These are phyloP conservation scores for Marasmius tenuissimus DNA, from an alignment of 1,284 basidiomycete genomes.

Conservation along the genomic window DNA sequence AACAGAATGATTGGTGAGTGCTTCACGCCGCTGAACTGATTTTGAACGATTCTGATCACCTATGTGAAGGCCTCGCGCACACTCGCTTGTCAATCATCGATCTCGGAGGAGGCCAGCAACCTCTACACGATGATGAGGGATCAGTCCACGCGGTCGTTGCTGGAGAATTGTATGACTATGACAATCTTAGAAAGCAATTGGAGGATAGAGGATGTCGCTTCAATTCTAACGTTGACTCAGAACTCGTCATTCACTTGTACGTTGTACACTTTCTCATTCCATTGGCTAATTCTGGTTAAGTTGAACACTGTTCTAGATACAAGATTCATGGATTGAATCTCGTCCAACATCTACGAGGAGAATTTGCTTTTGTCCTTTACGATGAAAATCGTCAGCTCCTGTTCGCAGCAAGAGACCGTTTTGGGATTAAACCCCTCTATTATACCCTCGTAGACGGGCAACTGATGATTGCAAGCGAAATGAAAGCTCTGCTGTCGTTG, in stretches of 20 bases:
- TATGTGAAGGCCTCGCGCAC: slow-evolving; percentile 16
- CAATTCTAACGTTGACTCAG: slow-evolving; percentile 19
- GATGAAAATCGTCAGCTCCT: slow-evolving; percentile 15
- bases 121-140: slow-evolving; percentile 17
- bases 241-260: slow-evolving; percentile 17
- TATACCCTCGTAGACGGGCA: slow-evolving; percentile 19
- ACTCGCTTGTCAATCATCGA: slow-evolving; percentile 22
- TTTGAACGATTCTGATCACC: neutral
- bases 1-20: slow-evolving; percentile 6
- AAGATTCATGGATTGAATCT: slow-evolving; percentile 13
- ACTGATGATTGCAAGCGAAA: slow-evolving; percentile 21
- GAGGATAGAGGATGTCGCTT: slow-evolving; percentile 16
- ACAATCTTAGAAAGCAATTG: slow-evolving; percentile 17
- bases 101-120: slow-evolving; percentile 20
- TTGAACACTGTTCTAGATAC: slow-evolving; percentile 7
- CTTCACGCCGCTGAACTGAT: neutral
- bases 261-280: neutral
- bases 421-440: slow-evolving; percentile 23
- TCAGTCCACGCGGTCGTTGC: slow-evolving; percentile 19
- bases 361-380: slow-evolving; percentile 23
- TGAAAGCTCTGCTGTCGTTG: slow-evolving; percentile 19
- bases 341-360: slow-evolving; percentile 16
- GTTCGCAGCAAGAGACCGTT: slow-evolving; percentile 20
- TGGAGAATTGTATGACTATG: slow-evolving; percentile 23
- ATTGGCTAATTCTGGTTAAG: neutral